Conservation (phyloP, 306 rosid genomes). For the Potentilla sterilis region DNA sequence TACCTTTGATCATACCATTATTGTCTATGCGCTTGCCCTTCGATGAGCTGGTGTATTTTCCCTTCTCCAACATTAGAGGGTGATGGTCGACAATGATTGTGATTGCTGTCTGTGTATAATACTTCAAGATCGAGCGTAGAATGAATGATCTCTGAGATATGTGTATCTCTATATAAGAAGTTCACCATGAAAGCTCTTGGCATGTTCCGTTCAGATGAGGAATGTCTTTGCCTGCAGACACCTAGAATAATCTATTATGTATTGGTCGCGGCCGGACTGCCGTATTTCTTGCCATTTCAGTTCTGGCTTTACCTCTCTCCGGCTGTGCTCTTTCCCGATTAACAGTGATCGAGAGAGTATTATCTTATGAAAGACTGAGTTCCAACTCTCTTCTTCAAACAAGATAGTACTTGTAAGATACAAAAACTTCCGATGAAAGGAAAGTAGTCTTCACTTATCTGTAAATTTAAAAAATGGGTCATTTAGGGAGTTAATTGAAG, state of each 20-base stretch:
- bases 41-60: not conserved
- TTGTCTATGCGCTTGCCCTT: not conserved
- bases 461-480: too few species aligned
- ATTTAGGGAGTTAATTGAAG: too few species aligned
- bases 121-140: not conserved
- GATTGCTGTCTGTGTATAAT: not conserved
- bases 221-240: not conserved
- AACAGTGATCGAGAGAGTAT: not conserved
- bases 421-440: too few species aligned
- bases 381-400: not conserved
- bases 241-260: not conserved
- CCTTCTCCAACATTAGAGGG: not conserved
- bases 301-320: not conserved
- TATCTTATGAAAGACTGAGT: not conserved
- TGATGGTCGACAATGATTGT: not conserved
- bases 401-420: too few species aligned
- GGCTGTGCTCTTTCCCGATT: not conserved
- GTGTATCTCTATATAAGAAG: not conserved
- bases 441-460: too few species aligned
- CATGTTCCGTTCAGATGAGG: not conserved
- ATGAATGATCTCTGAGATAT: not conserved
- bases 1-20: not conserved
- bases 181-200: not conserved
- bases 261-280: not conserved
- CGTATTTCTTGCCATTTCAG: not conserved